Percentiles rank a stretch among this genome's conserved stretches.
phyloP scores from a whole-genome alignment of 352 stramenopile genomes.

The Halophytophthora polymorphica region DNA sequence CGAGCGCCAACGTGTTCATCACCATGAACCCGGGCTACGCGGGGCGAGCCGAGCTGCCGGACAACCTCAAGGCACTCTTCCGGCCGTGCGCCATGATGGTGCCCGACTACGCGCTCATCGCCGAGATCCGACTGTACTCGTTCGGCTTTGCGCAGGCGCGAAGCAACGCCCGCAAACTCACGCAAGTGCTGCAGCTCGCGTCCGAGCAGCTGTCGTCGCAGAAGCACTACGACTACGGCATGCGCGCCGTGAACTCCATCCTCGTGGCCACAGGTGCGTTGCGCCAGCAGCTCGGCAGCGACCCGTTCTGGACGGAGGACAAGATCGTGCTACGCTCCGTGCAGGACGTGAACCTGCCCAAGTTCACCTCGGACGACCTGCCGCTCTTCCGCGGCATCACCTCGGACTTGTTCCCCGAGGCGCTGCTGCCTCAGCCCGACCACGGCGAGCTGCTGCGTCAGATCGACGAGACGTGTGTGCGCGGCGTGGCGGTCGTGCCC shows the following conservation, averaged over 20 bases:
- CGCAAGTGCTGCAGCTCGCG: constrained; percentile 91
- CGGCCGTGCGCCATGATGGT: constrained; percentile 95
- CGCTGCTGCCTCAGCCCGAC: constrained; percentile 85
- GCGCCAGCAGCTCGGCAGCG: constrained; percentile 84
- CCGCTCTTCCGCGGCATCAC: constrained; percentile 93
- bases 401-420: constrained; percentile 91
- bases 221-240: constrained; percentile 96
- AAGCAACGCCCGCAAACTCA: constrained; percentile 91
- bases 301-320: constrained; percentile 88
- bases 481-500: constrained; percentile 57
- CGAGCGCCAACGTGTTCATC: constrained; percentile 93
- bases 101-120: constrained; percentile 93
- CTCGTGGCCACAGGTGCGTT: constrained; percentile 91
- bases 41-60: constrained; percentile 91
- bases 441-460: constrained; percentile 73
- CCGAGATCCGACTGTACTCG: constrained; percentile 92
- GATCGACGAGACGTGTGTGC: constrained; percentile 79
- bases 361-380: constrained; percentile 93
- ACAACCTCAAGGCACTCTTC: constrained; percentile 95
- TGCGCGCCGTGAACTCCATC: constrained; percentile 95
- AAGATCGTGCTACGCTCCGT: constrained; percentile 92
- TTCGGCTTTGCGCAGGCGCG: constrained; percentile 90
- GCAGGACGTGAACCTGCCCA: constrained; percentile 93
- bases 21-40: constrained; percentile 97
- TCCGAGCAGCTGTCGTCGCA: constrained; percentile 93